Percentiles rank a stretch among this genome's conserved stretches.
These are phyloP conservation scores for Ophiobolus disseminans DNA, from an alignment of 2,329 filamentous ascomycete genomes.

Conservation along the genomic window DNA sequence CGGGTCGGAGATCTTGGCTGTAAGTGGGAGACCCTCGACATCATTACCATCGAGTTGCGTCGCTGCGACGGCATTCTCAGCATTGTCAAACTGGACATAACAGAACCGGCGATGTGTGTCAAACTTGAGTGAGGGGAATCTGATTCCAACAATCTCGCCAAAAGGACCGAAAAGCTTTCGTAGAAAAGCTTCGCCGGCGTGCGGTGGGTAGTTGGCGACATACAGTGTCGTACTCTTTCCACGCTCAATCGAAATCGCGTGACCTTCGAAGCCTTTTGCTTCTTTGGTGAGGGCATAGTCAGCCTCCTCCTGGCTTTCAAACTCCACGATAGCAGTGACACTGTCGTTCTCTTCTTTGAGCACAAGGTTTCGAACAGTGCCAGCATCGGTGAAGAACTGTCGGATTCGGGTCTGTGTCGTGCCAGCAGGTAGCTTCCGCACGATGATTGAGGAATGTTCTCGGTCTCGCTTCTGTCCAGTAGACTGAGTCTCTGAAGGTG, in stretches of 20 bases:
- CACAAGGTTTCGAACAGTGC: constrained; percentile 79
- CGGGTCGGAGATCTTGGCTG: constrained; percentile 86
- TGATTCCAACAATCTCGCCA: constrained; percentile 82
- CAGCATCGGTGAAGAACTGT: constrained; percentile 92
- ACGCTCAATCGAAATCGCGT: constrained; percentile 74
- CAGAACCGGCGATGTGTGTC: constrained; percentile 92
- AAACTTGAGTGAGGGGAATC: constrained; percentile 89
- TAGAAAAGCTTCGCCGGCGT: constrained; percentile 74
- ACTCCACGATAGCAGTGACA: constrained; percentile 81
- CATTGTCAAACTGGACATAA: constrained; percentile 85
- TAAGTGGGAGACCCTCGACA: constrained; percentile 71
- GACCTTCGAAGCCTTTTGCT: constrained; percentile 77
- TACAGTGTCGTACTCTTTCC: constrained; percentile 84
- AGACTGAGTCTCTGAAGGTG: constrained; percentile 40
- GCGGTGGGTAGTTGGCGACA: constrained; percentile 86
- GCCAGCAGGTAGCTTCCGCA: constrained; percentile 75
- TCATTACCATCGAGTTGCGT: constrained; percentile 74
- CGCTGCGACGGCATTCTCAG: constrained; percentile 56
- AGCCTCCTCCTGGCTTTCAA: constrained; percentile 80
- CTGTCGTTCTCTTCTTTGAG: constrained; percentile 68
- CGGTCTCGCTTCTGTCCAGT: constrained; percentile 75
- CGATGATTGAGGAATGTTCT: constrained; percentile 85
- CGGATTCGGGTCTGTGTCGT: constrained; percentile 75
- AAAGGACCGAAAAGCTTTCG: constrained; percentile 70
- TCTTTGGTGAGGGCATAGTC: constrained; percentile 81